Evolutionary conservation across 73 alveolate genomes (phyloP).

Genomic region (Stentor roeselii): DNA sequence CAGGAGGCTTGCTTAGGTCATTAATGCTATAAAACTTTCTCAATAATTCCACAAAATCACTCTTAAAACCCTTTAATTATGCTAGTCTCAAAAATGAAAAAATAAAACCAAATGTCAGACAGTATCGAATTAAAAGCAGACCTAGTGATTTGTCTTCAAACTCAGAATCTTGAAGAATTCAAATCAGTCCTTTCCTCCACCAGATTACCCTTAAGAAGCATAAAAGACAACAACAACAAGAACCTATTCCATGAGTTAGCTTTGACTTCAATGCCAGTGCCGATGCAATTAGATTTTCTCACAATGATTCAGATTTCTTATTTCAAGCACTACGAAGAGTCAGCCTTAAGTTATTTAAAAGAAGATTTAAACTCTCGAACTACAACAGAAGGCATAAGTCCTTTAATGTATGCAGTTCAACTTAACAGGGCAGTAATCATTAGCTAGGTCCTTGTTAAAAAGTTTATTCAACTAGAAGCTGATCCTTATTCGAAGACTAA

Average conservation of each 20-base stretch:
- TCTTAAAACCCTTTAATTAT: too few relatives aligned
- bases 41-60: too few relatives aligned
- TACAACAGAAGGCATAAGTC: not conserved
- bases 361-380: not conserved
- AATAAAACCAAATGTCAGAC: not conserved
- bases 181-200: not conserved
- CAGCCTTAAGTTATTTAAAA: not conserved
- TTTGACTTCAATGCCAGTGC: not conserved
- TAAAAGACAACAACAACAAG: not conserved
- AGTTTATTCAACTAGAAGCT: not conserved
- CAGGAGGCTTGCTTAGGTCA: too few relatives aligned
- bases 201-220: not conserved
- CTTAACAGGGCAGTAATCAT: not conserved
- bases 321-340: not conserved
- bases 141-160: not conserved
- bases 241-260: not conserved
- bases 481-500: not conserved
- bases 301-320: too few relatives aligned
- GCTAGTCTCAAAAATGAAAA: too few relatives aligned
- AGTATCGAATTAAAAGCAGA: not conserved
- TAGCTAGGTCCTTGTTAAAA: not conserved
- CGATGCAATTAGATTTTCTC: not conserved
- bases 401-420: not conserved
- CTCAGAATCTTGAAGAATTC: not conserved
- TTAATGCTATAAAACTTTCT: too few relatives aligned